These are phyloP conservation scores for Achaetomium macrosporum DNA, from an alignment of 2,329 filamentous ascomycete species.

Conservation along the genomic window DNA sequence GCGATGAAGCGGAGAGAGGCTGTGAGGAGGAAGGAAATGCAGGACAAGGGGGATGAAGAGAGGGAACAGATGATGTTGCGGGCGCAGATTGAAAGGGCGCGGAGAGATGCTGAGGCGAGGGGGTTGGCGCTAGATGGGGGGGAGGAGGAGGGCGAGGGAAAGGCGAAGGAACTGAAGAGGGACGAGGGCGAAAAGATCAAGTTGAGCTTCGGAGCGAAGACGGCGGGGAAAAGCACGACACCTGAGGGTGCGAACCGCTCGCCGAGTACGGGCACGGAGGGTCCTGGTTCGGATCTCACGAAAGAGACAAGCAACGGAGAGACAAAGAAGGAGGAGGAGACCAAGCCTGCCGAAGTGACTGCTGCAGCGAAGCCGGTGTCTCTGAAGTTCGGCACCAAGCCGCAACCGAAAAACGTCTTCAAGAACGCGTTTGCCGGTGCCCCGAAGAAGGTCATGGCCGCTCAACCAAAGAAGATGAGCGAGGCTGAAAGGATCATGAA, in stretches of 20 bases:
- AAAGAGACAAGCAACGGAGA: conserved; percentile 4
- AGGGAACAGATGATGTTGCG: conserved; percentile 75
- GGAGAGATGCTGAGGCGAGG: conserved; percentile 49
- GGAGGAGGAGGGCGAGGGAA: conserved; percentile 35
- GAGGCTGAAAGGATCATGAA: conserved; percentile 87
- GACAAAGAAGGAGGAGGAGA: conserved; percentile 13
- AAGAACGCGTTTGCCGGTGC: conserved; percentile 63
- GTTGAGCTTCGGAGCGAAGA: conserved; percentile 57
- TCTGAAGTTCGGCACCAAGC: conserved; percentile 59
- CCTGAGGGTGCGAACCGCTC: conserved; percentile 2
- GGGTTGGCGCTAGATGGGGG: conserved; percentile 24
- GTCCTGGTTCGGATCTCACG: not conserved
- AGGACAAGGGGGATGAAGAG: conserved; percentile 88
- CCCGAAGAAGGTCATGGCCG: conserved; percentile 57
- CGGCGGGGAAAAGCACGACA: conserved; percentile 16
- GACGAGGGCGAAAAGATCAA: conserved; percentile 72
- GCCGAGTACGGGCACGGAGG: not conserved
- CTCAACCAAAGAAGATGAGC: conserved; percentile 75
- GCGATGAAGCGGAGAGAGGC: conserved; percentile 75
- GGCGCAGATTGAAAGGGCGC: conserved; percentile 76
- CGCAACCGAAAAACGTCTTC: conserved; percentile 71
- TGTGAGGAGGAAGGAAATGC: conserved; percentile 72
- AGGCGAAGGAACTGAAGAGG: conserved; percentile 47
- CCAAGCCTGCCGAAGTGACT: conserved; percentile 11
- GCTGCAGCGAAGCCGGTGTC: conserved; percentile 43